Percentiles rank a stretch among this genome's conserved stretches.
Conservation (phyloP, 2,329 filamentous ascomycete species). For the Aureobasidium sp. region DNA sequence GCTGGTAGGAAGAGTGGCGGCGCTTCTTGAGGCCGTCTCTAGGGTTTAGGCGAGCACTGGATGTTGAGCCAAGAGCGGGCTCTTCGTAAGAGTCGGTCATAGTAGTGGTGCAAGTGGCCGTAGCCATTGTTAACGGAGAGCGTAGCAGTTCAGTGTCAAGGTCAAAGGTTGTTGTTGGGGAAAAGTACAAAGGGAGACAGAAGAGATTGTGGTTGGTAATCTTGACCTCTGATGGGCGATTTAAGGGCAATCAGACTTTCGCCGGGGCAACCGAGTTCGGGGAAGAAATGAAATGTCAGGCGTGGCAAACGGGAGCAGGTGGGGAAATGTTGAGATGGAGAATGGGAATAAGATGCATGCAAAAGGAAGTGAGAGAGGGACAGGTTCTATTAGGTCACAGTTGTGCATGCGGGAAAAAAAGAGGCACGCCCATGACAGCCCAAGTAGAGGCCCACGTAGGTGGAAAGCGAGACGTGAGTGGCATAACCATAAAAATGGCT, state of each 20-base stretch:
- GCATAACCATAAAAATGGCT: background rate
- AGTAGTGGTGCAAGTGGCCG: conserved; percentile 19
- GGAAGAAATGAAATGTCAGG: conserved; percentile 3
- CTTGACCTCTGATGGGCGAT: background rate
- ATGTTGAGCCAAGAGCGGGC: conserved; percentile 34
- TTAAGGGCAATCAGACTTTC: conserved; percentile 12
- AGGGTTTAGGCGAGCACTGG: conserved; percentile 29
- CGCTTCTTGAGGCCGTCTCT: conserved; percentile 29
- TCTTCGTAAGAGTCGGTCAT: conserved; percentile 37
- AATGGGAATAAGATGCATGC: background rate
- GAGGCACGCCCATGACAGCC: background rate
- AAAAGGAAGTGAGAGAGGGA: background rate
- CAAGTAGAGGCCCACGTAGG: background rate
- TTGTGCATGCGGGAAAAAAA: background rate
- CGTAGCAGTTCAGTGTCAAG: background rate
- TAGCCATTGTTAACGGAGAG: conserved; percentile 16
- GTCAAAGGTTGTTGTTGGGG: background rate
- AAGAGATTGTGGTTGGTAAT: conserved; percentile 5
- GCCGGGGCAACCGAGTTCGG: conserved; percentile 9
- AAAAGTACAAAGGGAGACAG: background rate
- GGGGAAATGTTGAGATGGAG: background rate
- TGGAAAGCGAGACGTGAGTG: background rate
- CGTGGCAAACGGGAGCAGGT: conserved; percentile 5
- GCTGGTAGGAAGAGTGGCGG: conserved; percentile 42
- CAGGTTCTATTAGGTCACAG: background rate